phyloP scores from a whole-genome alignment of 331 rosid genomes.

The Dryas integrifolia region DNA sequence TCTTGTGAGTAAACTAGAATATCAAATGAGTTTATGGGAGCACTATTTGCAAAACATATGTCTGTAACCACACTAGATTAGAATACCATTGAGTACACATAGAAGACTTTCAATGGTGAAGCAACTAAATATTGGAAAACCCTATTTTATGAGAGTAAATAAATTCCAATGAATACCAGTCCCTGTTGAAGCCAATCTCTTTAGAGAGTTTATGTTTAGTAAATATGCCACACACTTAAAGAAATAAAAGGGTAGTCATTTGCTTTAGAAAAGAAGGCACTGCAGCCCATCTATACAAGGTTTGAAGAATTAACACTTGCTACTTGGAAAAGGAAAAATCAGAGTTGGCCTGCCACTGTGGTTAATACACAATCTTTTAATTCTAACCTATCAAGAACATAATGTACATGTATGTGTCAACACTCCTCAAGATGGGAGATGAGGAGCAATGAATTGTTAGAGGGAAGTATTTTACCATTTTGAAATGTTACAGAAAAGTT shows the following conservation, averaged over 20 bases:
- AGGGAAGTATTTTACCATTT: slow-evolving; percentile 4
- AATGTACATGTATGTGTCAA: slow-evolving; percentile 36
- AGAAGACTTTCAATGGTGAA: neutral
- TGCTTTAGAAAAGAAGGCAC: slow-evolving; percentile 30
- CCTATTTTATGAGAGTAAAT: neutral
- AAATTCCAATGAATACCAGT: neutral
- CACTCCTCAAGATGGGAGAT: slow-evolving; percentile 20
- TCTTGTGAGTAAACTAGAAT: too few species aligned
- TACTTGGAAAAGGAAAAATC: slow-evolving; percentile 2
- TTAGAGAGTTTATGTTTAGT: neutral
- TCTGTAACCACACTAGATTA: neutral
- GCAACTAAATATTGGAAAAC: neutral
- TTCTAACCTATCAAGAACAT: slow-evolving; percentile 26
- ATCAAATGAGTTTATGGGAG: too few species aligned
- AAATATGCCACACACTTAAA: neutral
- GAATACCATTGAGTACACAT: neutral
- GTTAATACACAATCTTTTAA: slow-evolving; percentile 34
- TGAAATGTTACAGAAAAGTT: slow-evolving; percentile 21
- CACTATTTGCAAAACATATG: neutral
- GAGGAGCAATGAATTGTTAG: neutral
- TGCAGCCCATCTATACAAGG: slow-evolving; percentile 45
- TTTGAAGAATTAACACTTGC: slow-evolving; percentile 17
- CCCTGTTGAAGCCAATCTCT: neutral
- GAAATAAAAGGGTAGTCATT: neutral
- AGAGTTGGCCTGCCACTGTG: slow-evolving; percentile 27